phyloP scores from a whole-genome alignment of 2,329 filamentous ascomycete species.

The Neopestalotiopsis sp. region DNA sequence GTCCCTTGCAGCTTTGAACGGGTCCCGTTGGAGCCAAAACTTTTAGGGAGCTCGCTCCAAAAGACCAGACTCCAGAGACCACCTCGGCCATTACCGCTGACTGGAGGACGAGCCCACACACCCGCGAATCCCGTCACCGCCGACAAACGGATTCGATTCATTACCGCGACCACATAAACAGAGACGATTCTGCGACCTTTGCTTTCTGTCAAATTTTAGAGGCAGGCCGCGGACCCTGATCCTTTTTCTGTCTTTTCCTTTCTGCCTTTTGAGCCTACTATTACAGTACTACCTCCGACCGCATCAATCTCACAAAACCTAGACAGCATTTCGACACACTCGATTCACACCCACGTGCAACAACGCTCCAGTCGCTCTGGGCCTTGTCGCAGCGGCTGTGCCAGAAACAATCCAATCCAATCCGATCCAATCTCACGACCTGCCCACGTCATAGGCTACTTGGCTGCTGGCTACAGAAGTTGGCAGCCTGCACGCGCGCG shows the following conservation, averaged over 20 bases:
- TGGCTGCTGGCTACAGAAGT: constrained; percentile 5
- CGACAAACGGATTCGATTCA: not conserved
- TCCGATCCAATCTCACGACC: not conserved
- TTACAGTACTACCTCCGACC: not conserved
- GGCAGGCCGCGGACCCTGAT: not conserved
- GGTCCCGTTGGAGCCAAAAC: constrained; percentile 15
- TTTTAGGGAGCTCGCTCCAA: not conserved
- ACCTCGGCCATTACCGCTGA: not conserved
- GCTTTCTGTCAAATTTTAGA: not conserved
- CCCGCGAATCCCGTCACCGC: not conserved
- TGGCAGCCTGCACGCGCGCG: constrained; percentile 6
- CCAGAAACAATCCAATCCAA: not conserved
- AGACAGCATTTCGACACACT: constrained; percentile 8
- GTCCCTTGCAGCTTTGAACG: constrained; percentile 16
- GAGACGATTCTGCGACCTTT: not conserved
- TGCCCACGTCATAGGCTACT: constrained; percentile 16
- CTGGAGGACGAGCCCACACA: not conserved
- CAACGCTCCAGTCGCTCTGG: not conserved
- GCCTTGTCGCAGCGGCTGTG: constrained; percentile 3
- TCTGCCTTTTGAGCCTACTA: not conserved
- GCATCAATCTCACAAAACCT: not conserved
- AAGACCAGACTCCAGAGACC: not conserved
- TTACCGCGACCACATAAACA: constrained; percentile 5
- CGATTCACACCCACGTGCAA: not conserved
- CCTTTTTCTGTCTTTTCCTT: not conserved